These are phyloP conservation scores for Neospermospora avenae DNA, from an alignment of 2,329 filamentous ascomycete species.

Conservation along the genomic window DNA sequence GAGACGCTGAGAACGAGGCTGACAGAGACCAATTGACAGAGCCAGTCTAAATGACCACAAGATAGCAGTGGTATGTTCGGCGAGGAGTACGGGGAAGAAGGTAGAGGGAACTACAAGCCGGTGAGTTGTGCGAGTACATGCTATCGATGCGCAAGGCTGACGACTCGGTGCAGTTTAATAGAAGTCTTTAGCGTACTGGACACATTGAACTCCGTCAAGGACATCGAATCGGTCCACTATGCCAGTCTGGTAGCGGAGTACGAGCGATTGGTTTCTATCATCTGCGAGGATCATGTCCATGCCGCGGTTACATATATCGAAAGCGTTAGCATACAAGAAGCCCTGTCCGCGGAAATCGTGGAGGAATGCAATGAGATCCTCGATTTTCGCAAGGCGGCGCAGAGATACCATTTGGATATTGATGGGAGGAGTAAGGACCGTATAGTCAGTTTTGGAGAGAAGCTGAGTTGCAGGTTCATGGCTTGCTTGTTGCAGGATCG, in stretches of 20 bases:
- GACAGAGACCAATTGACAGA: conserved; percentile 38
- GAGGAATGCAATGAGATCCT: conserved; percentile 76
- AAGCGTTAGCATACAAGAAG: conserved; percentile 52
- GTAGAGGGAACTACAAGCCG: conserved; percentile 92
- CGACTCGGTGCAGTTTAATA: conserved; percentile 40
- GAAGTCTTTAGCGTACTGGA: conserved; percentile 58
- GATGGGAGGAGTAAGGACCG: conserved; percentile 78
- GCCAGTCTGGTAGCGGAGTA: conserved; percentile 58
- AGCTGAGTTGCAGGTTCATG: conserved; percentile 91
- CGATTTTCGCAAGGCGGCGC: conserved; percentile 65
- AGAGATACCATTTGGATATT: conserved; percentile 69
- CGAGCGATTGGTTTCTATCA: conserved; percentile 71
- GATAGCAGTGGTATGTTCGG: conserved; percentile 93
- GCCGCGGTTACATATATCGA: conserved; percentile 64
- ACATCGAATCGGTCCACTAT: conserved; percentile 50
- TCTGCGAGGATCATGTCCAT: conserved; percentile 76
- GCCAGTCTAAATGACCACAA: conserved; percentile 63
- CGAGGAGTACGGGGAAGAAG: conserved; percentile 91
- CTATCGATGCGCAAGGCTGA: conserved; percentile 15
- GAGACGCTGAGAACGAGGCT: conserved; percentile 1
- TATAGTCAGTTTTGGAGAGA: conserved; percentile 93
- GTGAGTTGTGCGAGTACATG: conserved; percentile 49
- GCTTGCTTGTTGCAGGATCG: conserved; percentile 75
- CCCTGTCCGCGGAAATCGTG: conserved; percentile 65
- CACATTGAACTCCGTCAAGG: conserved; percentile 50